Evolutionary conservation across 2,329 filamentous ascomycete genomes (phyloP), one percentile per base, ranked within the genome.

Genomic region (Talaromyces sp.): DNA sequence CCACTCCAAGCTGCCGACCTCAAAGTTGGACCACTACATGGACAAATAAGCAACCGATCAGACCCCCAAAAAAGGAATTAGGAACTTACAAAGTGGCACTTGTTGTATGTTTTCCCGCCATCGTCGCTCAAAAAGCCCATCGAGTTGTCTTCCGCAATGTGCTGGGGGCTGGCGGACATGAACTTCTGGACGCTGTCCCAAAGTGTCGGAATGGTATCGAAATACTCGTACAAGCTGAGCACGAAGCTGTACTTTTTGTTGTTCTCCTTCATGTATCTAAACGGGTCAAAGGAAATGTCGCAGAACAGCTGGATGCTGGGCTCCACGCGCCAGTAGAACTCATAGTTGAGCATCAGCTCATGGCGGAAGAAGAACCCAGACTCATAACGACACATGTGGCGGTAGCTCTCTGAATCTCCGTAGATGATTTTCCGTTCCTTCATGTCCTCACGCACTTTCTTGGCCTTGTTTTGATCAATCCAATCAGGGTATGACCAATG

Each of bases 281-380:
- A 99, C 7, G 95, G 91, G 73, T 99, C 95, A 77, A 96, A 96
- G 77, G 92, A 85, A 72, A 99, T 85, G 74, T 99, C 95, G 79
- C 95, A 99, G 84, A 87, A 97, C 65, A 99, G 89, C 82, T 98
- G 91, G 74, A 99, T 88, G 78, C 91, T 95, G 69, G 95, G 95
- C 83, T 99, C 95, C 14, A 99, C 95, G 68, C 96, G 91, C 95
- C 95, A 99, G 85, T 99, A 99, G 86, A 92, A 99, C 74, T 99
- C 95, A 78, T 96, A 99, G 75, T 98, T 92, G 76, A 91, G 80
- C 91, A 99, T 93, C 68, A 97, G 81, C 33, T 87, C 85, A 76
- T 99, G 95, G 64, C 90, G 92, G 87, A 98, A 99, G 85, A 99
- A 99, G 84, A 99, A 99, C 44, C 95, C 95, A 7, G 94, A 98